Conservation (phyloP, 73 alveolate genomes). For the Paramecium octaurelia region DNA sequence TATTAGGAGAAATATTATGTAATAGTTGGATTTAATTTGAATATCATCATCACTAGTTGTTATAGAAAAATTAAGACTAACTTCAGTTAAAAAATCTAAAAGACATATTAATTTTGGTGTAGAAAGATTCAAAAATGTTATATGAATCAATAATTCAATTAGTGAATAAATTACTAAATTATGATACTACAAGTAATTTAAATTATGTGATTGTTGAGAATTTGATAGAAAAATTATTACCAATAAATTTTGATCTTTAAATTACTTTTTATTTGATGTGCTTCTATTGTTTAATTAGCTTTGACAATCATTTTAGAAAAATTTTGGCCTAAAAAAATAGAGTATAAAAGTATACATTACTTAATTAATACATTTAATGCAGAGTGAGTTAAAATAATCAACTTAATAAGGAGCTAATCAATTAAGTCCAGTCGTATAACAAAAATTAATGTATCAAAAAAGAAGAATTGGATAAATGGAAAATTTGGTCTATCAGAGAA, state of each 20-base stretch:
- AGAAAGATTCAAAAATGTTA: not conserved
- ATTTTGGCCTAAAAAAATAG: not conserved
- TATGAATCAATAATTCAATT: not conserved
- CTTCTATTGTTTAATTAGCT: not conserved
- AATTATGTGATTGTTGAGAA: not conserved
- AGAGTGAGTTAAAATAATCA: not conserved
- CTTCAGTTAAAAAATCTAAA: not conserved
- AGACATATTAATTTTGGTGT: not conserved
- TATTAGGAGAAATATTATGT: not conserved
- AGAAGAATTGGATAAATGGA: not conserved
- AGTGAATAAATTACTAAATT: not conserved
- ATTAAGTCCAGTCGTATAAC: not conserved
- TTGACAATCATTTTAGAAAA: not conserved
- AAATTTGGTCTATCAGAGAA: not conserved
- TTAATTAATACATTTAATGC: not conserved
- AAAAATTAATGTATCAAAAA: not conserved
- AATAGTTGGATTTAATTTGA: not conserved
- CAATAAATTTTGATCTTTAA: not conserved
- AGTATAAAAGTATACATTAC: not conserved
- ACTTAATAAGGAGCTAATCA: not conserved
- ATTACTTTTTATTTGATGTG: not conserved
- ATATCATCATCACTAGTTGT: not conserved
- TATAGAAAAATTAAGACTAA: not conserved
- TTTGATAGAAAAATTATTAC: not conserved
- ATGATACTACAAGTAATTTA: not conserved